Percentiles rank a stretch among this genome's conserved stretches.
These are phyloP conservation scores for Parachaetomium inaequale DNA, from an alignment of 495 filamentous ascomycete species.

Conservation along the genomic window DNA sequence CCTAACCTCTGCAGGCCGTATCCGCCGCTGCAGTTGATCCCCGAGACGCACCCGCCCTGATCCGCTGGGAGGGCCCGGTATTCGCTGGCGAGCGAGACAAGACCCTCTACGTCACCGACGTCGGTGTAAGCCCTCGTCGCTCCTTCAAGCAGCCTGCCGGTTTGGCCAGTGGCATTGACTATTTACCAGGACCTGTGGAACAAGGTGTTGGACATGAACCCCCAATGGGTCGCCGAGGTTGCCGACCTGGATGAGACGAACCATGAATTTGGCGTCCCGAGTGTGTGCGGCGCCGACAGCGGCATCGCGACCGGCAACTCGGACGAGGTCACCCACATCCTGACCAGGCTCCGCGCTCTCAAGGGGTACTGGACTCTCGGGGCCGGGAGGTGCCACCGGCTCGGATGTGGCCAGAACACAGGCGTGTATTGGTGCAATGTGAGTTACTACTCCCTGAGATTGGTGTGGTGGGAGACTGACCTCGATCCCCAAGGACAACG, in stretches of 20 bases:
- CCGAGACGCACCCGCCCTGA: neutral
- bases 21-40: neutral
- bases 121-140: neutral
- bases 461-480: too few species aligned
- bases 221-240: neutral
- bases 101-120: neutral
- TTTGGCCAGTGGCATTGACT: neutral
- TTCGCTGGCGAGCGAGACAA: neutral
- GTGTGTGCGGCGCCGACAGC: neutral
- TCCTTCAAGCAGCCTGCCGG: too few species aligned
- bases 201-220: neutral
- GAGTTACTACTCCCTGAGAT: too few species aligned
- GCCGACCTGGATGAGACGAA: neutral
- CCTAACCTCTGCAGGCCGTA: neutral
- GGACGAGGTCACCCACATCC: neutral
- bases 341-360: neutral
- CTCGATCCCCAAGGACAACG: too few species aligned
- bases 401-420: neutral
- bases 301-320: neutral
- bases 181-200: neutral
- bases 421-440: constrained; percentile 15
- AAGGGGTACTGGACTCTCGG: neutral
- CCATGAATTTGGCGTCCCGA: neutral
- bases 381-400: neutral
- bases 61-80: neutral